Evolutionary conservation across 2,329 filamentous ascomycete species (phyloP).

Genomic region (Meredithiella fracta): DNA sequence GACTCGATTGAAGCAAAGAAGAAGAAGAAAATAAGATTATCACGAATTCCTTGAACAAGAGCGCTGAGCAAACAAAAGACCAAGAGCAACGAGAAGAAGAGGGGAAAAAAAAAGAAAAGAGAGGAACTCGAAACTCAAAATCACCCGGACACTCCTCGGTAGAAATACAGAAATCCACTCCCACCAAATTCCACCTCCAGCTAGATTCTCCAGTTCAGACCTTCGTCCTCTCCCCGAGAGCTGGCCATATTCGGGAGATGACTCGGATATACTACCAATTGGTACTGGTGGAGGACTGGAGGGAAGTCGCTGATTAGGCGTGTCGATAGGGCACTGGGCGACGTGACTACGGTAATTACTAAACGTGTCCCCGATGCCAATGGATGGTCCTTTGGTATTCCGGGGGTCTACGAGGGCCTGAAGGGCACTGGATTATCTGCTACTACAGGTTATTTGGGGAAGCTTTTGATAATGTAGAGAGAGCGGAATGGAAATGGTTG

Average conservation of each 20-base stretch:
- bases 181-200: background rate
- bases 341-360: no score
- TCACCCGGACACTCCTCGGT: background rate
- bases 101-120: conserved; percentile 8
- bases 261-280: background rate
- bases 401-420: no score
- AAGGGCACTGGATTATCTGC: no score
- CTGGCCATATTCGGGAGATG: background rate
- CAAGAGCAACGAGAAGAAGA: background rate
- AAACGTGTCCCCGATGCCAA: no score
- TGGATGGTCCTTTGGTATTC: no score
- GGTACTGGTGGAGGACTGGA: background rate
- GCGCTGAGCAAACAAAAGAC: conserved; percentile 4
- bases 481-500: background rate
- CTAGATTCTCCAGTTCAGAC: background rate
- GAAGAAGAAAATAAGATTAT: background rate
- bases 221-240: background rate
- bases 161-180: background rate
- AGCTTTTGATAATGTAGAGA: no score
- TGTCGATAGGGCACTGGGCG: no score
- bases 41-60: conserved; percentile 6
- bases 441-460: no score
- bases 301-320: no score
- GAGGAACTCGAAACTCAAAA: conserved; percentile 4
- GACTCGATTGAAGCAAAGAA: conserved; percentile 6